Base-by-base conservation (phyloP, 2,329 filamentous ascomycete genomes). In the Claviceps pusilla region DNA sequence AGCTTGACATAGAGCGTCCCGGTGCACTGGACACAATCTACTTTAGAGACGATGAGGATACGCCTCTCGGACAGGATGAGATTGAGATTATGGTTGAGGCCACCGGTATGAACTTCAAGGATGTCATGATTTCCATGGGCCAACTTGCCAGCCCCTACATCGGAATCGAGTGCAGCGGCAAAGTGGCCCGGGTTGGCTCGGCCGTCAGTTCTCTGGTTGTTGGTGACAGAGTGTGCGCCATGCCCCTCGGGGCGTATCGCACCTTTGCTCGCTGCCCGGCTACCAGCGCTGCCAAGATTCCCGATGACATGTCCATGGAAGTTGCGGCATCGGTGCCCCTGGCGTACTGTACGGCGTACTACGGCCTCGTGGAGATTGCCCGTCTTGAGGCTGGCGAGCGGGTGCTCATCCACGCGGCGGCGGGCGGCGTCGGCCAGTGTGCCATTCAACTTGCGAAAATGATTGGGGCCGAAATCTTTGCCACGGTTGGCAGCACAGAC, bases 151-250 rank as follows among this genome's bases (percentile, higher is more conserved):
- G 66, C 19, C 59, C 62, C 3, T 65, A 66, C 31, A 58, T 66
- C 3, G 69, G 71, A 9, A 65, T 70, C 37, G 75, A 77, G 56
- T 68, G 65, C 54, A 68, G 68, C 41, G 70, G 70, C 4, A 63
- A 63, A 0, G 60, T 73, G 5, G 67, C 72, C 37, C 66, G 68
- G 0, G 70, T 87, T 14, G 87, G 87, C 7, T 67, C 76, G 1
- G 73, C 71, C 4, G 82, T 87, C 2, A 78, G 69, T n/a, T 71
- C 68, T 29, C 76, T 91, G 55, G 71, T 79, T 57, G 62, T 76
- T 5, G 88, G 89, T 55, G 88, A 94, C 70, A 82, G 86, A 59
- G 83, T 95, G 12, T 88, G 89, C 12, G 65, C 65, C 45, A 62
- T 67, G 62, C 69, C 61, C 0, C 54, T 63, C 1, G 66, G 68